A percentile compares a stretch with the other conserved stretches of the same genome.
Conservation (phyloP, 345 rosid species). For the Combretum micranthum region DNA sequence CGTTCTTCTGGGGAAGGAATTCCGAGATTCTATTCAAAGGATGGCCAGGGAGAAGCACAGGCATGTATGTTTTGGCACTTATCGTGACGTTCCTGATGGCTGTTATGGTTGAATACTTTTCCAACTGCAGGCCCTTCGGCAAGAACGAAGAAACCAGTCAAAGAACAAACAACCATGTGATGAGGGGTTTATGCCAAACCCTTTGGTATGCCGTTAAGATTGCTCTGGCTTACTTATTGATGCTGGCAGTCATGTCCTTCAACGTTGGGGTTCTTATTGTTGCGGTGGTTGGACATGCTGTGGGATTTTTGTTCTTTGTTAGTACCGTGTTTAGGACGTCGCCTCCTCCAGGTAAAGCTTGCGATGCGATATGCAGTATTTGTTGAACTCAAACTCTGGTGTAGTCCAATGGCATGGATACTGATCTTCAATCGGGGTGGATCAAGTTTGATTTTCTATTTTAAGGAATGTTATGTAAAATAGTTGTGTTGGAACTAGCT, state of each 20-base stretch:
- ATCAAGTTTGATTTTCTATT: no score
- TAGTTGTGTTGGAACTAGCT: no score
- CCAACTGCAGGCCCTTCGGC: slow-evolving; percentile 4
- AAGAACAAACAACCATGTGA: slow-evolving; percentile 4
- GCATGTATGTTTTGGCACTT: slow-evolving; percentile 32
- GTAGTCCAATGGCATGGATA: no score
- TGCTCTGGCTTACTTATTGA: slow-evolving; percentile 19
- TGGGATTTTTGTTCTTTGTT: slow-evolving; percentile 24
- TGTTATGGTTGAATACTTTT: slow-evolving; percentile 25
- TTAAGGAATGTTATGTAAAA: no score
- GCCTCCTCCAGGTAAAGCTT: neutral
- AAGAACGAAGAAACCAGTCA: neutral
- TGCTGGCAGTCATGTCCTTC: slow-evolving; percentile 33
- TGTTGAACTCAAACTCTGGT: no score
- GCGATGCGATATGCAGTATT: no score
- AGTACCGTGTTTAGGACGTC: slow-evolving; percentile 18
- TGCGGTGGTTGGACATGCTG: slow-evolving; percentile 19
- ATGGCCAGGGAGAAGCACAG: slow-evolving; percentile 27
- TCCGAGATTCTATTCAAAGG: slow-evolving; percentile 30
- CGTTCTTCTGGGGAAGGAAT: slow-evolving; percentile 36
- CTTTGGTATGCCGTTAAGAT: slow-evolving; percentile 14
- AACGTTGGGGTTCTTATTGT: slow-evolving; percentile 16
- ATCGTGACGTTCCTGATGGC: slow-evolving; percentile 23
- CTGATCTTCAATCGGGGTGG: no score
- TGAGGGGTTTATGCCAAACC: slow-evolving; percentile 5